Evolutionary conservation across 192 early-diverging fungal species (phyloP).

Genomic region (Diversispora epigaea): DNA sequence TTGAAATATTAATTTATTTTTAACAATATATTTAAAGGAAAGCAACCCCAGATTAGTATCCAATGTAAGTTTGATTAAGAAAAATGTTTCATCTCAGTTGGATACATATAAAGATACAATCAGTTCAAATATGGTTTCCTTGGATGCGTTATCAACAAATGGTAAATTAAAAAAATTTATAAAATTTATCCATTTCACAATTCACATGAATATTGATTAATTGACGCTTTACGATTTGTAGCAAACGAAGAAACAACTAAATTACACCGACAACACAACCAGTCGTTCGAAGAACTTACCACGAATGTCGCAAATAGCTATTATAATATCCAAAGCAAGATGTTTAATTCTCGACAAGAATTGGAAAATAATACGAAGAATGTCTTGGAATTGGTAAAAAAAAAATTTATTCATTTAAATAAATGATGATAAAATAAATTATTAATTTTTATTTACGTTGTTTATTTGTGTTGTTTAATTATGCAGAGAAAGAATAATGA

Average conservation of each 20-base stretch:
- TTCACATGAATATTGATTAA: no score
- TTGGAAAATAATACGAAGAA: background rate
- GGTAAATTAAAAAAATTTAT: no score
- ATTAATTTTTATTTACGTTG: no score
- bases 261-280: background rate
- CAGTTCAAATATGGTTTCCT: background rate
- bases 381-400: background rate
- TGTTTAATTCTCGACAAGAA: background rate
- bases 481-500: background rate
- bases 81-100: background rate
- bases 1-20: background rate
- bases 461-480: no score
- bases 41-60: background rate
- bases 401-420: no score
- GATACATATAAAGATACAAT: background rate
- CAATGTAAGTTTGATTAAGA: background rate
- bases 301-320: background rate
- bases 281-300: background rate
- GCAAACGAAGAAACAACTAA: background rate
- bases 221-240: background rate
- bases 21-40: background rate
- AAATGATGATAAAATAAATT: no score
- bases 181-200: no score
- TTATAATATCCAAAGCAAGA: background rate
- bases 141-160: background rate